These are phyloP conservation scores for Bullera alba DNA, from an alignment of 768 basidiomycete genomes.

Conservation along the genomic window DNA sequence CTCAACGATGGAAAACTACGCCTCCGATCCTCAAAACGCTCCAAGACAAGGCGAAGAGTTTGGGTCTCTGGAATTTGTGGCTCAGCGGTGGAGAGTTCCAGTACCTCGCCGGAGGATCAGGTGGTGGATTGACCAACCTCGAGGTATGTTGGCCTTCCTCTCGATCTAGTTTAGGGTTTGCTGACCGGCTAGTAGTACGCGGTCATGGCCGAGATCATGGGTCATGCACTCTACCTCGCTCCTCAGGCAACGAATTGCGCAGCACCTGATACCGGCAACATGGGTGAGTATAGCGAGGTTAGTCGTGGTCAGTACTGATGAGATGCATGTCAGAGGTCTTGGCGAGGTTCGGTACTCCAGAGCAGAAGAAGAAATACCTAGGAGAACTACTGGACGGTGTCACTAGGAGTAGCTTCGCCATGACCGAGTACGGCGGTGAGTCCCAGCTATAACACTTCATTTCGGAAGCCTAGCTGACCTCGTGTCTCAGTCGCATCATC, in stretches of 20 bases:
- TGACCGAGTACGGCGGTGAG: conserved; percentile 89
- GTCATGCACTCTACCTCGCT: conserved; percentile 70
- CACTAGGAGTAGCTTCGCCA: conserved; percentile 81
- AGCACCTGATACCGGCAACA: conserved; percentile 95
- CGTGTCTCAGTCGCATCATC: conserved; percentile 66
- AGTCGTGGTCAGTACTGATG: too few relatives aligned
- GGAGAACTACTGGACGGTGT: conserved; percentile 80
- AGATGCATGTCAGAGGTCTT: conserved; percentile 76
- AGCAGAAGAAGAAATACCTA: conserved; percentile 87
- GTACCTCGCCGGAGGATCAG: conserved; percentile 52
- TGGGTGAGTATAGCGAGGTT: conserved; percentile 76
- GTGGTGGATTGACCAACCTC: conserved; percentile 83
- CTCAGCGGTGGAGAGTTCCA: conserved; percentile 91
- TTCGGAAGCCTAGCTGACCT: neutral
- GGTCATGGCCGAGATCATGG: conserved; percentile 93
- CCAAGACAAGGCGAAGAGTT: conserved; percentile 76
- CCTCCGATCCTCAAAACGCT: conserved; percentile 74
- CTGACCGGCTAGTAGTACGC: conserved; percentile 60
- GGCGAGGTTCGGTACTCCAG: conserved; percentile 83
- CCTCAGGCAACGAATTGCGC: conserved; percentile 88
- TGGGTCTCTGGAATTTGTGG: conserved; percentile 96
- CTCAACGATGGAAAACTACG: conserved; percentile 68
- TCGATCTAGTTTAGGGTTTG: neutral
- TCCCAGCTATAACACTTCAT: neutral
- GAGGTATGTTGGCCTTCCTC: conserved; percentile 58